Evolutionary conservation across 2,329 filamentous ascomycete genomes (phyloP), one percentile per base, ranked within the genome.

Genomic region (Microcera coccophila): DNA sequence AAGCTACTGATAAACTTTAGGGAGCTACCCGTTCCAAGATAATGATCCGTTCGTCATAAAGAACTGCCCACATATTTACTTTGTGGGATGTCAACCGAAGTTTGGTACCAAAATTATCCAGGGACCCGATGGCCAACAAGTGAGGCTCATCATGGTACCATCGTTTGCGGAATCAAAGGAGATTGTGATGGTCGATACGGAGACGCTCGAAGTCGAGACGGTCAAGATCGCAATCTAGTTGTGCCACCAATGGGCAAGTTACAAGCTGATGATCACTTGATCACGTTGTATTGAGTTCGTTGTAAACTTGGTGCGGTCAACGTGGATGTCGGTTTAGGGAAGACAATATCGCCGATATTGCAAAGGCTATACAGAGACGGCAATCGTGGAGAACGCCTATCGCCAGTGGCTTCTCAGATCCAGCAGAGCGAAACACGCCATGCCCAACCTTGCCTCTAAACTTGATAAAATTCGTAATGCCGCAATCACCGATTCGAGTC

Each of bases 21-120:
- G 88, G 87, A 90, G 87, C 60, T 98, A 97, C 61, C 93, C 93
- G 1, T 98, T 95, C 67, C 90, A 97, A 66, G 87, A 93, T 15
- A 79, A 89, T 38, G 94, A 98, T 60, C 90, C 88, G 1, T 94
- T 97, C 60, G 85, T 97, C 33, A 75, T 98, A 57, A 80, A 84
- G 50, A 72, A 82, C 15, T 95, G 88, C 49, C 93, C 93, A 3
- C 91, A 98, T 59, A 73, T 98, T 22, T 97, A 89, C 69, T 88
- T 98, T 62, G 85, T 87, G 1, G 90, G 90, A 14, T 90, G 86
- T 55, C 90, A 95, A 64, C 84, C 88, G 3, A 73, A 74, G 39
- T 95, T 94, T 63, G 82, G 80, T 39, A 90, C 85, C 3, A 79
- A 76, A 21, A 64, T 84, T 2, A 83, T 94, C 26, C 70, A 83